Conservation (phyloP, 1,139 yeast genomes). For the Starmera stellimalicola region DNA sequence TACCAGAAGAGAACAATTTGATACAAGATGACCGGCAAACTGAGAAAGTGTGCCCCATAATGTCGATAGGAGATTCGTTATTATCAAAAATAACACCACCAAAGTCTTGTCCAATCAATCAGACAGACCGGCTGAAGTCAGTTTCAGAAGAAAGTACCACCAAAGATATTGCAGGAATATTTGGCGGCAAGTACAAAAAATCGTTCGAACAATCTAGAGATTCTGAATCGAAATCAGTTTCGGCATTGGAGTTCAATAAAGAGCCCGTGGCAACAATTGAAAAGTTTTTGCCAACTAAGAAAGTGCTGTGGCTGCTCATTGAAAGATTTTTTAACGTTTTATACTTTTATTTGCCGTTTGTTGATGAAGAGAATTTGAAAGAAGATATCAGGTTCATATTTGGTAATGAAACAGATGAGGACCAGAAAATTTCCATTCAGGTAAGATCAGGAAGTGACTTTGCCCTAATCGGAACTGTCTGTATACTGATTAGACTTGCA, state of each 20-base stretch:
- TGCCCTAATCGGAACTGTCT: constrained; percentile 30
- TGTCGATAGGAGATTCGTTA: not conserved
- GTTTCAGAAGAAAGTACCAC: not conserved
- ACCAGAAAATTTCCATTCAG: constrained; percentile 20
- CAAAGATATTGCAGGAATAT: not conserved
- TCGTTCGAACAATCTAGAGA: not conserved
- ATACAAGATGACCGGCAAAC: not conserved
- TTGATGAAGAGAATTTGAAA: constrained; percentile 29
- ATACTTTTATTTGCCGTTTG: constrained; percentile 31
- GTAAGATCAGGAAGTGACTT: constrained; percentile 17
- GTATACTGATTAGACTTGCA: constrained; percentile 38
- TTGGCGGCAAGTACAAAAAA: not conserved
- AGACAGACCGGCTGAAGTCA: not conserved
- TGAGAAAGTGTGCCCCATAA: not conserved
- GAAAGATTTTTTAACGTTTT: constrained; percentile 30
- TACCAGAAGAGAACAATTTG: too few relatives aligned
- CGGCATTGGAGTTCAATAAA: constrained; percentile 13
- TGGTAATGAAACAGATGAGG: constrained; percentile 21
- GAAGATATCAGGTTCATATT: constrained; percentile 22
- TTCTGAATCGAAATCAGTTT: not conserved
- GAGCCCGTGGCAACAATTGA: constrained; percentile 27
- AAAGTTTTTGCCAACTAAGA: constrained; percentile 28
- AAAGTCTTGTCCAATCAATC: not conserved
- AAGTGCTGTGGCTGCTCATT: constrained; percentile 26
- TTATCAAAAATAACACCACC: not conserved